These are phyloP conservation scores for Dioszegia hungarica DNA, from an alignment of 768 basidiomycete genomes.

Conservation along the genomic window DNA sequence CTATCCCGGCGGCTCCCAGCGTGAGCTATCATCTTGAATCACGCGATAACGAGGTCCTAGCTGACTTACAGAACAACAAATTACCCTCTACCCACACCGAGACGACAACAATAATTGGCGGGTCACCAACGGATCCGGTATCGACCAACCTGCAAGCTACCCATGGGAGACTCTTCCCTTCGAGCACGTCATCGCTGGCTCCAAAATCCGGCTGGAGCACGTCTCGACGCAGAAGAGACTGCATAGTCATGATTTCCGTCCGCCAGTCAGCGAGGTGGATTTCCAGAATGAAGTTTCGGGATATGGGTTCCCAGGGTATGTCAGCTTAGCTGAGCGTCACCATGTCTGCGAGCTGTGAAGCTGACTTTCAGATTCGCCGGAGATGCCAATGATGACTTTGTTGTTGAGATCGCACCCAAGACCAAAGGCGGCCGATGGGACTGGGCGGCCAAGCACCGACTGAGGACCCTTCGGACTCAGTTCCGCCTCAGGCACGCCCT, in stretches of 20 bases:
- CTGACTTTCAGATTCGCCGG: constrained; percentile 57
- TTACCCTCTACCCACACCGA: constrained; percentile 98
- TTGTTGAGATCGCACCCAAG: constrained; percentile 75
- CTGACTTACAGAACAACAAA: constrained; percentile 74
- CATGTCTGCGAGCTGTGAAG: background rate
- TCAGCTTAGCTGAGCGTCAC: background rate
- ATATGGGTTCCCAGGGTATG: constrained; percentile 72
- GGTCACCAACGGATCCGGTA: constrained; percentile 68
- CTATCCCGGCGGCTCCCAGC: constrained; percentile 85
- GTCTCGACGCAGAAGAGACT: constrained; percentile 73
- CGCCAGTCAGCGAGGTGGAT: constrained; percentile 93
- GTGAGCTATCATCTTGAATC: constrained; percentile 57
- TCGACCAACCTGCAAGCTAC: constrained; percentile 49
- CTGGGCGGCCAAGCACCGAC: constrained; percentile 61
- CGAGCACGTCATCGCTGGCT: constrained; percentile 61
- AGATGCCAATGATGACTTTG: constrained; percentile 84
- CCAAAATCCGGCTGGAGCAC: constrained; percentile 77
- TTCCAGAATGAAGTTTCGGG: constrained; percentile 98
- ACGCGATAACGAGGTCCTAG: background rate
- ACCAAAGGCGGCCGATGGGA: constrained; percentile 51
- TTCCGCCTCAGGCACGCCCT: constrained; percentile 79
- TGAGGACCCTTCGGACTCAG: constrained; percentile 72
- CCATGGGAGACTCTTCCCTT: constrained; percentile 58
- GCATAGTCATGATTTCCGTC: constrained; percentile 91
- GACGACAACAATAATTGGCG: constrained; percentile 94